Conservation (phyloP, 2,329 filamentous ascomycete species). For the Paraphoma chrysanthemicola region DNA sequence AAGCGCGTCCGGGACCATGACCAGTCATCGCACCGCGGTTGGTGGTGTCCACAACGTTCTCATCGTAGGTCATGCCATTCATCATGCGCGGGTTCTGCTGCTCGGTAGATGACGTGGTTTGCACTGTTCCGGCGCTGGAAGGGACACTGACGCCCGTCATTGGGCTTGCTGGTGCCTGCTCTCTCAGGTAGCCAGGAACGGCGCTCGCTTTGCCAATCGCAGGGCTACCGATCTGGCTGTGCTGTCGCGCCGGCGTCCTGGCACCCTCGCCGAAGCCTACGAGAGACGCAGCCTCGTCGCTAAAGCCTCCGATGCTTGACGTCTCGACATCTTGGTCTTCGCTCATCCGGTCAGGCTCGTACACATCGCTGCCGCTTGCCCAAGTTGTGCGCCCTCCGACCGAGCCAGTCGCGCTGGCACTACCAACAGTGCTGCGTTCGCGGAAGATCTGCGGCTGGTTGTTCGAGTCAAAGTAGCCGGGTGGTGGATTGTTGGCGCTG, state of each 20-base stretch:
- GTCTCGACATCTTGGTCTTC: slow-evolving; percentile 67
- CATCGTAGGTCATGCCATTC: slow-evolving; percentile 56
- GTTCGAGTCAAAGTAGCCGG: slow-evolving; percentile 81
- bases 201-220: slow-evolving; percentile 63
- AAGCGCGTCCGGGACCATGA: slow-evolving; percentile 46
- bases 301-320: slow-evolving; percentile 78
- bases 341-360: slow-evolving; percentile 73
- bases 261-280: slow-evolving; percentile 95
- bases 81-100: slow-evolving; percentile 50
- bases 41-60: slow-evolving; percentile 50
- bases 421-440: slow-evolving; percentile 88
- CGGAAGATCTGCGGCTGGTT: slow-evolving; percentile 69
- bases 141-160: slow-evolving; percentile 39
- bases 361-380: slow-evolving; percentile 69
- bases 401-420: slow-evolving; percentile 85
- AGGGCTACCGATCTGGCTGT: slow-evolving; percentile 79
- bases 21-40: slow-evolving; percentile 38
- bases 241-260: slow-evolving; percentile 56
- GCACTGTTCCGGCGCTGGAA: slow-evolving; percentile 37
- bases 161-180: slow-evolving; percentile 38
- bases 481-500: slow-evolving; percentile 40
- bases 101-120: slow-evolving; percentile 38
- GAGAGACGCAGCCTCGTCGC: slow-evolving; percentile 83
- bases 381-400: slow-evolving; percentile 72
- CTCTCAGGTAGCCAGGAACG: slow-evolving; percentile 43